phyloP scores from a whole-genome alignment of 2,329 filamentous ascomycete genomes.

The Eutypa lata region DNA sequence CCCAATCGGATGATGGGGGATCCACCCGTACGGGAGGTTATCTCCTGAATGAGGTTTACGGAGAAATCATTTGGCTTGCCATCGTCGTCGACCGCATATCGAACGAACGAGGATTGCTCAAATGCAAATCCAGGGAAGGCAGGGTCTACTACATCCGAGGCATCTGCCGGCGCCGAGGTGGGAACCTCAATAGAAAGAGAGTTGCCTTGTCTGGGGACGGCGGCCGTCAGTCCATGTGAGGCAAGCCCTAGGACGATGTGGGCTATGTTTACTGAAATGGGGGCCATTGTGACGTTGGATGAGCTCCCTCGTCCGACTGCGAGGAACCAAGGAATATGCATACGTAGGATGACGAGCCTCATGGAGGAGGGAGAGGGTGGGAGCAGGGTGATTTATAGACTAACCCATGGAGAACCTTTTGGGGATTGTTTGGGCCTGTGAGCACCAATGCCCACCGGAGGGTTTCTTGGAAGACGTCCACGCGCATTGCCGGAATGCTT shows the following conservation, averaged over 20 bases:
- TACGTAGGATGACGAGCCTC: not conserved
- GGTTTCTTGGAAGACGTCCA: not conserved
- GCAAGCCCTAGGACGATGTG: constrained; percentile 10
- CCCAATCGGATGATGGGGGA: constrained; percentile 32
- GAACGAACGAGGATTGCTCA: constrained; percentile 31
- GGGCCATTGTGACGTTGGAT: constrained; percentile 12
- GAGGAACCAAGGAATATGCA: not conserved
- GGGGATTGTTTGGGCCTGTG: not conserved
- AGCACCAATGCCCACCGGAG: not conserved
- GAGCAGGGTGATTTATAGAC: not conserved
- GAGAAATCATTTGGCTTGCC: constrained; percentile 32
- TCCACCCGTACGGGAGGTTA: constrained; percentile 32
- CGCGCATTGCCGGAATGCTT: not conserved
- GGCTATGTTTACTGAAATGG: constrained; percentile 2
- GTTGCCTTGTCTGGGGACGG: constrained; percentile 8
- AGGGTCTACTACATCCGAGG: constrained; percentile 18
- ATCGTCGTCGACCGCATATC: constrained; percentile 29
- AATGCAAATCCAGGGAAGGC: constrained; percentile 31
- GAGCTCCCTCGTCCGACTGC: not conserved
- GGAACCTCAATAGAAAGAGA: constrained; percentile 16
- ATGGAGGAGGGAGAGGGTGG: not conserved
- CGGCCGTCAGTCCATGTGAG: constrained; percentile 13
- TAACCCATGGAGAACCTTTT: not conserved
- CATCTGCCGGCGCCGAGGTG: constrained; percentile 6
- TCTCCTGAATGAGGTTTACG: constrained; percentile 29